A percentile compares a stretch with the other conserved stretches of the same genome.
These are phyloP conservation scores for Eremothecium coryli DNA, from an alignment of 1,139 yeast species.

Conservation along the genomic window DNA sequence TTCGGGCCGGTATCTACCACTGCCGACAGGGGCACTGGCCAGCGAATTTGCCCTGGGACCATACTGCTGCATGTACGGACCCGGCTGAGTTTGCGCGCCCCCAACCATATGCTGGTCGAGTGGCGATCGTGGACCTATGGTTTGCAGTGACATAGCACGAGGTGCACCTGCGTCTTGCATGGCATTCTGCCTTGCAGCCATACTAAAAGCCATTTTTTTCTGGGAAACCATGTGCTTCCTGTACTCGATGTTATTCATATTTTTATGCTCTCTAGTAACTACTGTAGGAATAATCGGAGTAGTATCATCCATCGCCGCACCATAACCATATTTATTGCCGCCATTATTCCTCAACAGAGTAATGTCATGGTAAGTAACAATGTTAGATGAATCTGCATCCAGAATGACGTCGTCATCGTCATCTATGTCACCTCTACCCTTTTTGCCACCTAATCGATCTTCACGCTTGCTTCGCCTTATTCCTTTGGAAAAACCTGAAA, in stretches of 20 bases:
- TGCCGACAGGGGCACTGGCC: no score
- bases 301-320: conserved; percentile 40
- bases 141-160: conserved; percentile 52
- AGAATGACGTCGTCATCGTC: conserved; percentile 40
- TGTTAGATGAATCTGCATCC: conserved; percentile 37
- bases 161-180: background rate
- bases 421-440: conserved; percentile 12
- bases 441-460: conserved; percentile 7
- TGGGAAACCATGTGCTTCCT: conserved; percentile 61
- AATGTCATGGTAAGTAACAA: conserved; percentile 55
- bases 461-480: conserved; percentile 3
- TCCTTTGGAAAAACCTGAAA: conserved; percentile 8
- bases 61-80: background rate
- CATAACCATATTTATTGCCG: conserved; percentile 43
- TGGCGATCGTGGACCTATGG: conserved; percentile 14
- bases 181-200: conserved; percentile 35
- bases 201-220: conserved; percentile 47
- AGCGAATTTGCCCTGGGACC: no score
- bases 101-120: conserved; percentile 1
- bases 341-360: conserved; percentile 56
- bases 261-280: conserved; percentile 26
- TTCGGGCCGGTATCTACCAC: no score
- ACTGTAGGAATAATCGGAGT: conserved; percentile 69
- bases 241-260: conserved; percentile 45
- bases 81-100: background rate